Conservation (phyloP, 2,329 filamentous ascomycete species). For the Botrytis cinerea region DNA sequence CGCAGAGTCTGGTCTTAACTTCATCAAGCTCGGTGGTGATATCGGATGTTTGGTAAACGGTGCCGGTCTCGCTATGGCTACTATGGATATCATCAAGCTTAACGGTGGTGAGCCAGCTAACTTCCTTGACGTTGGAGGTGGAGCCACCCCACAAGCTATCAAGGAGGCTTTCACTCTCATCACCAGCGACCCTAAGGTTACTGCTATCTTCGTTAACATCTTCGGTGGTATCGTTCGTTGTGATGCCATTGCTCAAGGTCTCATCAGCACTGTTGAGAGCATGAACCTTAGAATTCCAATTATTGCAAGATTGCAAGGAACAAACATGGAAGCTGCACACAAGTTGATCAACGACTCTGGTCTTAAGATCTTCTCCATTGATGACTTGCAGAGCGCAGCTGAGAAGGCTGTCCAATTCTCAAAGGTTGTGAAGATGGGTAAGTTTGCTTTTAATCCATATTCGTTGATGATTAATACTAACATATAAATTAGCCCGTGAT, state of each 20-base stretch:
- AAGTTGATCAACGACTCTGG: slow-evolving; percentile 94
- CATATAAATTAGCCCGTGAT: slow-evolving; percentile 66
- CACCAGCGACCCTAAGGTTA: slow-evolving; percentile 96
- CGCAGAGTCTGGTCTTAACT: slow-evolving; percentile 92
- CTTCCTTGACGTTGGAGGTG: slow-evolving; percentile 98
- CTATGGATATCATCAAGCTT: slow-evolving; percentile 99
- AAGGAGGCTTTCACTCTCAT: slow-evolving; percentile 98
- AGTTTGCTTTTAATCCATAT: slow-evolving; percentile 44
- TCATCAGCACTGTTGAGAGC: slow-evolving; percentile 90
- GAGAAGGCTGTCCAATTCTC: slow-evolving; percentile 99
- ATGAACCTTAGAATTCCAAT: slow-evolving; percentile 97
- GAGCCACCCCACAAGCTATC: slow-evolving; percentile 94
- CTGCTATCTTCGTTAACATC: slow-evolving; percentile 99
- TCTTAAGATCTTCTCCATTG: slow-evolving; percentile 99
- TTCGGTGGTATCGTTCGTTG: slow-evolving; percentile 98
- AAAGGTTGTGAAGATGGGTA: slow-evolving; percentile 98
- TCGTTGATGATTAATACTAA: slow-evolving; percentile 35
- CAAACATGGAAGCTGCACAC: slow-evolving; percentile 95
- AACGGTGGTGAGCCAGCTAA: slow-evolving; percentile 96
- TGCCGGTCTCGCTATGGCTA: slow-evolving; percentile 98
- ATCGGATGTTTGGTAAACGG: slow-evolving; percentile 99
- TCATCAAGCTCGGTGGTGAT: slow-evolving; percentile 99
- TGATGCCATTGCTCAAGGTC: slow-evolving; percentile 92
- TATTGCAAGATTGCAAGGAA: slow-evolving; percentile 95
- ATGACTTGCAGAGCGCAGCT: slow-evolving; percentile 93